Base-by-base conservation (phyloP, 306 rosid species). In the Cucumis melo region DNA sequence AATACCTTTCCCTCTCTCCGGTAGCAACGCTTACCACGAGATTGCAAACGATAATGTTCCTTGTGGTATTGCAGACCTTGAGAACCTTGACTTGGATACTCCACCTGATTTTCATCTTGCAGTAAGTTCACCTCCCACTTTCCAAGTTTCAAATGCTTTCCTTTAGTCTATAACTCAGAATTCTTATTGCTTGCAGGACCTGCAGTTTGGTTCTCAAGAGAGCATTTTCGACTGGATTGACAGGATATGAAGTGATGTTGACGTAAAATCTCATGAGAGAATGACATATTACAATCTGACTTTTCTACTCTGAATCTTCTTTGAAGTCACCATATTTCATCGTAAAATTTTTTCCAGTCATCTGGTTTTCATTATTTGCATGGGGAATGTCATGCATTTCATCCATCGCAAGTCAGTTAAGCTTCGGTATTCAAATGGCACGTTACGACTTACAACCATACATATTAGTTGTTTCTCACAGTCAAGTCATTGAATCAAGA, bases 71-170 rank as follows among this genome's bases (percentile, higher is more conserved):
- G 66, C 80, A 77, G 89, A 89, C 64, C 89, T 91, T 20, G 91
- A 75, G 68, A 87, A 87, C 86, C 78, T 94, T 41, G 89, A 88
- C 4, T 68, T 94, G 66, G 98, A 75, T 59, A 79, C 88, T 81
- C 93, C 89, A 21, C 97, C 95, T n/a, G 97, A 94, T 83, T 91
- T 85, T 80, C 89, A 80, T 63, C 86, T 89, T 27, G 27, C 84
- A 56, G 98, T 94, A 85, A 87, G 96, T 66, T 77, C 48, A 75
- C 62, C 63, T 54, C 54, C 70, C 39, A 42, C 75, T 24, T 71
- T 73, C 53, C 64, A 71, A 60, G 13, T 65, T 79, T 78, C 62
- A 24, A 14, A 39, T 62, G 32, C 51, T 62, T 19, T 63, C 60
- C 62, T 46, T 34, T 84, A 79, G 62, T 74, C 23, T 53, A 50